Base-by-base conservation (phyloP, 768 basidiomycete species). In the Panellus pusillus region DNA sequence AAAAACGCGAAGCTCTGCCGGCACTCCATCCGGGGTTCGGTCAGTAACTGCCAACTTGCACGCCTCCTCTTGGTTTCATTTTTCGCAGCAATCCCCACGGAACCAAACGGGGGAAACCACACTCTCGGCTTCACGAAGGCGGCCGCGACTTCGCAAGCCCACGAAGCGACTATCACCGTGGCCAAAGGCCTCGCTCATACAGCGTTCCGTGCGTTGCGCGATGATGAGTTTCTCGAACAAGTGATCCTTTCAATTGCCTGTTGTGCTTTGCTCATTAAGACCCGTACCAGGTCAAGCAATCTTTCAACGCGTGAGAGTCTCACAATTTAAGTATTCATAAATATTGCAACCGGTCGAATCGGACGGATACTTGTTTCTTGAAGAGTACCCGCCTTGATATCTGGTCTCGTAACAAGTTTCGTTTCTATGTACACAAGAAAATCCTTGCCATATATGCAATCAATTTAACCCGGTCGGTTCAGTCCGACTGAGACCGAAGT, bases 101-200 rank as follows among this genome's bases (percentile, higher is more conserved):
- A 74, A 57, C 79, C 81, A 7, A 72, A 79, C 46, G 88, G 87
- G 38, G 84, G 83, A n/a, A 91, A 91, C 62, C 89, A 91, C 61
- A 89, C 89, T 1, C 74, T 81, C 9, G 79, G 74, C 4, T 91
- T 91, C 66, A 72, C 85, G 18, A 68, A 71, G 47, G 76, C 89
- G 20, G 84, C 87, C 24, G 72, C 74, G 27, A 82, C 78, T 39
- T 63, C 70, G 37, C 80, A 81, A 55, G 89, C 89, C 13, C 89
- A 91, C 62, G 73, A 74, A 41, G 74, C 75, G 18, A 81, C 81
- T 28, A 76, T 91, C 66, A 63, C 67, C 8, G 70, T 82, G 27
- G 74, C 80, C 29, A 87, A 85, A 60, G 83, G 77, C 18, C 67
- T 91, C 32, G 86, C 89, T 3, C 70, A 78, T 52, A 82, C 80